These are phyloP conservation scores for Metschnikowia santaceciliae DNA, from an alignment of 805 yeast genomes.

Conservation along the genomic window DNA sequence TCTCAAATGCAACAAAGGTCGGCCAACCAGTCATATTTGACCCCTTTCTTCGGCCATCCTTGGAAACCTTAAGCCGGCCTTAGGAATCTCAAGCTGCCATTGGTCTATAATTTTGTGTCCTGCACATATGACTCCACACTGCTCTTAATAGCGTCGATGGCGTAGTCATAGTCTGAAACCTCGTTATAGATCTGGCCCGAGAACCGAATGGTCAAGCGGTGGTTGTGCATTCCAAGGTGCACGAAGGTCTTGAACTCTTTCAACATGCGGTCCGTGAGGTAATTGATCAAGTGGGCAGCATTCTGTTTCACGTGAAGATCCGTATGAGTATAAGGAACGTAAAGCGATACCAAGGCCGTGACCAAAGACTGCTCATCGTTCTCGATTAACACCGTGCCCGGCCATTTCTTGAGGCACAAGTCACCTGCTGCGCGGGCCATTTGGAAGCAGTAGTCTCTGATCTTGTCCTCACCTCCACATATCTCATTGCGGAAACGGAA, in stretches of 20 bases:
- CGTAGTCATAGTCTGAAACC: slow-evolving; percentile 47
- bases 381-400: slow-evolving; percentile 34
- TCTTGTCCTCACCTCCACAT: slow-evolving; percentile 59
- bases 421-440: slow-evolving; percentile 45
- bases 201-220: slow-evolving; percentile 37
- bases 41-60: too few relatives aligned
- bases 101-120: neutral
- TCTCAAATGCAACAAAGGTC: too few relatives aligned
- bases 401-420: slow-evolving; percentile 35
- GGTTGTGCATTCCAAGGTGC: slow-evolving; percentile 42
- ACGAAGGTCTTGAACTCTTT: slow-evolving; percentile 39
- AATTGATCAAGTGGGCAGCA: slow-evolving; percentile 3
- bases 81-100: too few relatives aligned
- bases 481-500: slow-evolving; percentile 47
- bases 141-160: slow-evolving; percentile 27
- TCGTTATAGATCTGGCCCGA: slow-evolving; percentile 62
- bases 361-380: slow-evolving; percentile 31
- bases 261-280: slow-evolving; percentile 6
- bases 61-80: too few relatives aligned
- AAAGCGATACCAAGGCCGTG: slow-evolving; percentile 43
- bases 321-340: slow-evolving; percentile 26
- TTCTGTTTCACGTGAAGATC: slow-evolving; percentile 5
- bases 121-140: neutral
- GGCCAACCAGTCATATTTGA: too few relatives aligned
- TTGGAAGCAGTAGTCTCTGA: slow-evolving; percentile 43